These are phyloP conservation scores for Pneumocystis carinii DNA, from an alignment of 1,139 yeast genomes.

Conservation along the genomic window DNA sequence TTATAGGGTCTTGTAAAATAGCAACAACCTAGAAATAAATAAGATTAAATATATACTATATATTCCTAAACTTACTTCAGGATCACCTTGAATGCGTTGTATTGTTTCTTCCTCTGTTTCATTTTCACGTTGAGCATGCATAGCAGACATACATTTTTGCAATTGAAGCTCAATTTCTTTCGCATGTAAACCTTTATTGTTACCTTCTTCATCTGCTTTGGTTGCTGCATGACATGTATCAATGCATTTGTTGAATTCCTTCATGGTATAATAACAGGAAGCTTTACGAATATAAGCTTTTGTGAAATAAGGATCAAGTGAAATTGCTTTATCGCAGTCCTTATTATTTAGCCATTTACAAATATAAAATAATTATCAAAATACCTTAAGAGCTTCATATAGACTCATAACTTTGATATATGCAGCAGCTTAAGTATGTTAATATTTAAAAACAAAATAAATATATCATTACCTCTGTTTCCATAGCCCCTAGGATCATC, in stretches of 20 bases:
- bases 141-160: constrained; percentile 58
- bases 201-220: constrained; percentile 49
- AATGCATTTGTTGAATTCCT: constrained; percentile 67
- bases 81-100: constrained; percentile 83
- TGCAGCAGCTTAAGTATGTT: constrained; percentile 54
- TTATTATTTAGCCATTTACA: neutral
- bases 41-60: constrained; percentile 1
- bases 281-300: constrained; percentile 97
- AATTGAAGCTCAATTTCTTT: constrained; percentile 73
- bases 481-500: constrained; percentile 94
- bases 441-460: neutral
- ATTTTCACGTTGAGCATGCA: constrained; percentile 71
- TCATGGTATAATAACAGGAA: constrained; percentile 80
- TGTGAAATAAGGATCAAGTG: constrained; percentile 71
- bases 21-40: constrained; percentile 36
- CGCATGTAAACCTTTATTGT: constrained; percentile 35
- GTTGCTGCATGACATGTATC: constrained; percentile 74
- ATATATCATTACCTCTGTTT: constrained; percentile 36
- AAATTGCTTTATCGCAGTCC: constrained; percentile 84
- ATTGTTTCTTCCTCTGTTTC: constrained; percentile 92
- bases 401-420: constrained; percentile 85
- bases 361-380: neutral
- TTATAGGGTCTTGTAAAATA: constrained; percentile 88
- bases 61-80: constrained; percentile 34
- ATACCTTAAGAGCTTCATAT: constrained; percentile 70